Percentiles rank a stretch among this genome's conserved stretches.
phyloP scores from a whole-genome alignment of 2,329 filamentous ascomycete genomes.

The Xylariaceae sp. region DNA sequence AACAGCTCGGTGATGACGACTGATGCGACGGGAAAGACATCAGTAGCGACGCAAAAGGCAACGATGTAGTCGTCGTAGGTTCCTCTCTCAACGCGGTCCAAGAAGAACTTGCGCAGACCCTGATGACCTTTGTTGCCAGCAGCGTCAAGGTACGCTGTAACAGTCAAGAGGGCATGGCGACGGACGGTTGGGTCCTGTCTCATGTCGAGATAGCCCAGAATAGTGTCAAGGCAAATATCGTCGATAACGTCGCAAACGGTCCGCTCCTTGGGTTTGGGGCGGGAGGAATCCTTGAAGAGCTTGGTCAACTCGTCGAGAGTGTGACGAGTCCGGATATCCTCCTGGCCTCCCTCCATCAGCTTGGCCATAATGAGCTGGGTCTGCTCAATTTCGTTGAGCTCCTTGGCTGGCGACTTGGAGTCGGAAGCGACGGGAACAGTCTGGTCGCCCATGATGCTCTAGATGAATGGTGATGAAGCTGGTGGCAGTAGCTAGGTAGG shows the following conservation, averaged over 20 bases:
- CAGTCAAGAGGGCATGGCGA: conserved; percentile 75
- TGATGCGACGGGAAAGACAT: conserved; percentile 80
- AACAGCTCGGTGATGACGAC: conserved; percentile 73
- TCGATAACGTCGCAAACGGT: conserved; percentile 62
- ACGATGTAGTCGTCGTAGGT: conserved; percentile 86
- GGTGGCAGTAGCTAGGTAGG: neutral
- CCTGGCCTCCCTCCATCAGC: conserved; percentile 84
- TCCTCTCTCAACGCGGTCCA: conserved; percentile 61
- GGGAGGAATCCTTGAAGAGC: conserved; percentile 52
- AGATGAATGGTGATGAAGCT: neutral
- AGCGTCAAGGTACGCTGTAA: conserved; percentile 76
- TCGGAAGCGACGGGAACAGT: conserved; percentile 25
- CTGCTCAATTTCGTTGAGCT: conserved; percentile 43
- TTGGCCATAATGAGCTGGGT: conserved; percentile 77
- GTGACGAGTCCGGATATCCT: conserved; percentile 64
- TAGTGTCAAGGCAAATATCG: conserved; percentile 71
- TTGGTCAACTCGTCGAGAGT: conserved; percentile 56
- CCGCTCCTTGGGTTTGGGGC: conserved; percentile 39
- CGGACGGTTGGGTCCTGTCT: conserved; percentile 66
- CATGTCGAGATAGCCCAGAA: conserved; percentile 82
- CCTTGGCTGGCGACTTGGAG: conserved; percentile 26
- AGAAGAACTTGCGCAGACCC: conserved; percentile 70
- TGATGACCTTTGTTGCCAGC: conserved; percentile 65
- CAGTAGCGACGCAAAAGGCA: conserved; percentile 87
- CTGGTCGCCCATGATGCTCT: conserved; percentile 28